These are phyloP conservation scores for Flaveria ramosissima DNA, from an alignment of 129 eudicot genomes.

Conservation along the genomic window DNA sequence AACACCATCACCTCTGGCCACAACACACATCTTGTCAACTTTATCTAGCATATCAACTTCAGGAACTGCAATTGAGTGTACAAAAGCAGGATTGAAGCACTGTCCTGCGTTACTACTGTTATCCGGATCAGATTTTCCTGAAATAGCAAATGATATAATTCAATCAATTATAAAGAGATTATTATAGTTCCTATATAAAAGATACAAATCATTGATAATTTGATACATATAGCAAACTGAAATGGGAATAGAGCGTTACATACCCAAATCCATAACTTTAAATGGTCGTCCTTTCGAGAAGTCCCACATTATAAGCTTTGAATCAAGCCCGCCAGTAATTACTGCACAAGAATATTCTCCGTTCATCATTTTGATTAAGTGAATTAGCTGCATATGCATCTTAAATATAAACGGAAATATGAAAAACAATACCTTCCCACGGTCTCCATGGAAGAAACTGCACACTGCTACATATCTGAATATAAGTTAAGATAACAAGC, in stretches of 20 bases:
- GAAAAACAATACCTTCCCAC: slow-evolving; percentile 83
- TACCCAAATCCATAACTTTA: slow-evolving; percentile 81
- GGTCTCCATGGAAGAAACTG: slow-evolving; percentile 97
- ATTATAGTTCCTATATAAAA: not conserved
- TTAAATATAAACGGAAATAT: not conserved
- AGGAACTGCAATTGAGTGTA: slow-evolving; percentile 82
- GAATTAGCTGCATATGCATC: slow-evolving; percentile 9
- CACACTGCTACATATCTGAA: slow-evolving; percentile 94
- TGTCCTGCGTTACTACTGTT: slow-evolving; percentile 50
- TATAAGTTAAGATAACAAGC: slow-evolving; percentile 35
- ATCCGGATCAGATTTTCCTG: slow-evolving; percentile 48
- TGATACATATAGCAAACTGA: slow-evolving; percentile 1
- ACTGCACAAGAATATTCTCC: slow-evolving; percentile 44
- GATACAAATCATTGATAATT: not conserved
- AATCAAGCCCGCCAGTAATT: slow-evolving; percentile 90
- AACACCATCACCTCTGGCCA: slow-evolving; percentile 93
- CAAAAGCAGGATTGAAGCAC: slow-evolving; percentile 85
- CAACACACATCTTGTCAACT: slow-evolving; percentile 73
- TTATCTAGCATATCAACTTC: slow-evolving; percentile 74
- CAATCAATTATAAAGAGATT: not conserved
- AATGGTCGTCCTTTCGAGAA: slow-evolving; percentile 81
- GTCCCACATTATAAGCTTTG: slow-evolving; percentile 91
- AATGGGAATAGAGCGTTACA: not conserved
- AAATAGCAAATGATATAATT: slow-evolving; percentile 2
- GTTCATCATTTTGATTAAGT: slow-evolving; percentile 2